These are phyloP conservation scores for Aspergillus floridensis DNA, from an alignment of 2,329 filamentous ascomycete species.

Conservation along the genomic window DNA sequence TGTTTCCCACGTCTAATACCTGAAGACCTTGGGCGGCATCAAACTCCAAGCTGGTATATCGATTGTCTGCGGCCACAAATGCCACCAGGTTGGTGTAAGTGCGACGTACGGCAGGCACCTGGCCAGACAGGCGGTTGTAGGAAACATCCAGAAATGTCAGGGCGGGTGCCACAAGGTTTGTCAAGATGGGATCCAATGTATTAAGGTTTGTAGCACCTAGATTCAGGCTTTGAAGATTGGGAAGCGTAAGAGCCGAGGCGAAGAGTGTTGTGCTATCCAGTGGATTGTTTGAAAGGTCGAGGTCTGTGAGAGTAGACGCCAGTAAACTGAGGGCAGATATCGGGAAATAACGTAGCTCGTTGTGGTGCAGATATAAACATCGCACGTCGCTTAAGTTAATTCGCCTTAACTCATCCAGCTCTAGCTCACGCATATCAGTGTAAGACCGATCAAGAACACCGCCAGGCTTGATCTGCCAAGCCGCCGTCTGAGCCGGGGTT, in stretches of 20 bases:
- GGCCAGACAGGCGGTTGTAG: slow-evolving; percentile 70
- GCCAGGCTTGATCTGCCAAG: slow-evolving; percentile 40
- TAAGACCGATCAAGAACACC: slow-evolving; percentile 66
- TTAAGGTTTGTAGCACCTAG: slow-evolving; percentile 72
- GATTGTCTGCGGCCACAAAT: slow-evolving; percentile 76
- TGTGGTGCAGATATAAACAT: slow-evolving; percentile 70
- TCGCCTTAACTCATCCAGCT: slow-evolving; percentile 47
- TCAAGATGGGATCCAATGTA: slow-evolving; percentile 64
- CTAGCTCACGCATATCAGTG: slow-evolving; percentile 58
- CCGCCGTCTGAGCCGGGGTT: slow-evolving; percentile 29
- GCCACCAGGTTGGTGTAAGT: slow-evolving; percentile 69
- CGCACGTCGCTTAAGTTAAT: slow-evolving; percentile 51
- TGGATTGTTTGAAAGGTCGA: slow-evolving; percentile 75
- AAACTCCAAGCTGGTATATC: slow-evolving; percentile 68
- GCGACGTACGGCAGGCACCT: slow-evolving; percentile 64
- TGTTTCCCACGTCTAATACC: slow-evolving; percentile 76
- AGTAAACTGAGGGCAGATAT: slow-evolving; percentile 66
- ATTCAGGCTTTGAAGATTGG: slow-evolving; percentile 73
- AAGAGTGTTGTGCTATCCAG: slow-evolving; percentile 65
- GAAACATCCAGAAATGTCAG: slow-evolving; percentile 78
- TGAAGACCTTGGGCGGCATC: slow-evolving; percentile 71
- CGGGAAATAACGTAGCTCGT: slow-evolving; percentile 69
- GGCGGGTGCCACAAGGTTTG: slow-evolving; percentile 67
- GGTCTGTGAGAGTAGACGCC: slow-evolving; percentile 64
- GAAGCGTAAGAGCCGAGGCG: slow-evolving; percentile 64